These are phyloP conservation scores for Vigna hirtella DNA, from an alignment of 306 rosid species.

Conservation along the genomic window DNA sequence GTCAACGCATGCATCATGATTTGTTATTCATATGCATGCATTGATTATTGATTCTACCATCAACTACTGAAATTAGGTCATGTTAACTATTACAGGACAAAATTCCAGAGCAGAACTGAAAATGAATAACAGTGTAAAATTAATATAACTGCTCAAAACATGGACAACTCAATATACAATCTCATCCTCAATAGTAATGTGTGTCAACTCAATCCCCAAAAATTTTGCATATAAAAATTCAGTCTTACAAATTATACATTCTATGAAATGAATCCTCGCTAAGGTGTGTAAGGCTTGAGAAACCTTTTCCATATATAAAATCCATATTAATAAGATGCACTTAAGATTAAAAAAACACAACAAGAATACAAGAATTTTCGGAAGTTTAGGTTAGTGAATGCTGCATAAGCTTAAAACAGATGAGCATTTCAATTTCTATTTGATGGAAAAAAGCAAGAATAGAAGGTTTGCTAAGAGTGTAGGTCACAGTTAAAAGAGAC, in stretches of 20 bases:
- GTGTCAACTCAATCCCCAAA: not conserved
- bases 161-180: not conserved
- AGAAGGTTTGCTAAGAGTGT: not conserved
- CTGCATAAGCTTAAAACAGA: not conserved
- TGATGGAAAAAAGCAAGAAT: not conserved
- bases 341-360: not conserved
- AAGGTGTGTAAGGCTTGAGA: not conserved
- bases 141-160: not conserved
- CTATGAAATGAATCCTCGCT: not conserved
- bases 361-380: not conserved
- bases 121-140: not conserved
- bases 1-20: not conserved
- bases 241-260: not conserved
- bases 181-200: not conserved
- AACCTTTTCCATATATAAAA: not conserved
- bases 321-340: not conserved
- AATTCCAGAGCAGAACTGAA: not conserved
- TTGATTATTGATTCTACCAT: not conserved
- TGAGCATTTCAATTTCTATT: not conserved
- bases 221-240: not conserved
- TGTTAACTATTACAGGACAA: not conserved
- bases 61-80: not conserved
- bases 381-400: not conserved
- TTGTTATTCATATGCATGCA: not conserved
- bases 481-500: not conserved